phyloP scores from a whole-genome alignment of 495 filamentous ascomycete genomes.

The Recurvomyces mirabilis region DNA sequence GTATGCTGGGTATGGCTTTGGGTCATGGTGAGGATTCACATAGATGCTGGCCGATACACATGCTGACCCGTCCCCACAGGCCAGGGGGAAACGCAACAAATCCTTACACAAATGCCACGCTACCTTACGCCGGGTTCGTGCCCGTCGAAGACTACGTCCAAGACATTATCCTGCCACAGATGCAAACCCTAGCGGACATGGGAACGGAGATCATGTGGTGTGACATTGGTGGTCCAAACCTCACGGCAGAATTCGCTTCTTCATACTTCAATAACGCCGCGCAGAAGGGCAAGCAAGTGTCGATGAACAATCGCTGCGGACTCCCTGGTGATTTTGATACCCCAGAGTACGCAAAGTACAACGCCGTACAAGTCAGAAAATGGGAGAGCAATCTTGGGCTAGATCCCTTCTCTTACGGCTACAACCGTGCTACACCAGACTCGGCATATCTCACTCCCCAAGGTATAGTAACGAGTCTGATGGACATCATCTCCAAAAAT shows the following conservation, averaged over 20 bases:
- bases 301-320: slow-evolving; percentile 44
- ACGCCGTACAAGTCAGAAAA: slow-evolving; percentile 39
- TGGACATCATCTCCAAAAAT: slow-evolving; percentile 46
- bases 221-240: slow-evolving; percentile 40
- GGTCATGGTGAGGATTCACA: slow-evolving; percentile 8
- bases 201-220: slow-evolving; percentile 49
- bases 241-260: slow-evolving; percentile 38
- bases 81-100: slow-evolving; percentile 38
- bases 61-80: slow-evolving; percentile 10
- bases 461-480: slow-evolving; percentile 34
- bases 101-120: slow-evolving; percentile 37
- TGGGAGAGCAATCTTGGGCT: slow-evolving; percentile 47
- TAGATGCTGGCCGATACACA: background rate
- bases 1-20: slow-evolving; percentile 38
- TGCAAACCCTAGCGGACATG: slow-evolving; percentile 39
- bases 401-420: slow-evolving; percentile 46
- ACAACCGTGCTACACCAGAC: slow-evolving; percentile 40
- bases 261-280: slow-evolving; percentile 37
- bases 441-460: slow-evolving; percentile 41
- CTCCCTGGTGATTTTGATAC: slow-evolving; percentile 32
- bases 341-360: slow-evolving; percentile 39
- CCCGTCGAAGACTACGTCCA: slow-evolving; percentile 38
- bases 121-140: slow-evolving; percentile 41
- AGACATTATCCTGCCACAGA: slow-evolving; percentile 42
- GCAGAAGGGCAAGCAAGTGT: slow-evolving; percentile 34